Evolutionary conservation across 257 asterid genomes (phyloP).

Genomic region (Striga asiatica): DNA sequence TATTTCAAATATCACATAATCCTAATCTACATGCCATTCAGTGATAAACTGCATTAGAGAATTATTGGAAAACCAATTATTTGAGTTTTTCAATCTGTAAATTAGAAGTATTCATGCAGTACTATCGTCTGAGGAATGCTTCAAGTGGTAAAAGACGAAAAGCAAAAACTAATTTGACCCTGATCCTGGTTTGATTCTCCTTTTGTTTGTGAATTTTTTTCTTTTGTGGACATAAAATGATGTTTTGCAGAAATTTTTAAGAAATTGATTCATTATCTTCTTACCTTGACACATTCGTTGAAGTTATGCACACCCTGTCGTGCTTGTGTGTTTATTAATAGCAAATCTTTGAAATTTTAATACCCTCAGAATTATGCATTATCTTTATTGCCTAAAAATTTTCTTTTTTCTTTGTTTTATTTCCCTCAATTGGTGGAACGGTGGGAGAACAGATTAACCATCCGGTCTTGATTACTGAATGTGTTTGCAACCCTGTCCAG

Average conservation of each 20-base stretch:
- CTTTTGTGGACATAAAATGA: constrained; percentile 8
- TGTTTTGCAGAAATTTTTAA: neutral
- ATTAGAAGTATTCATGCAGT: neutral
- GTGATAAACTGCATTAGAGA: too few relatives aligned
- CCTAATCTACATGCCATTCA: too few relatives aligned
- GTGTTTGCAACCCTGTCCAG: constrained; percentile 90
- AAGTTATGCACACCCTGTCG: neutral
- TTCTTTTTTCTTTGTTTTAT: neutral
- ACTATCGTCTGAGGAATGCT: neutral
- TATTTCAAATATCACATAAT: too few relatives aligned
- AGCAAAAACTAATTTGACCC: neutral
- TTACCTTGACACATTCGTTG: too few relatives aligned
- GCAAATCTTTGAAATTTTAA: constrained; percentile 11
- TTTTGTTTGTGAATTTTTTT: neutral
- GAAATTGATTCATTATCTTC: neutral
- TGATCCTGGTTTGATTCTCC: neutral
- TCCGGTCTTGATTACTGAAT: constrained; percentile 92
- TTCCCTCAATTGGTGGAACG: neutral
- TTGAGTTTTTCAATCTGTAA: neutral
- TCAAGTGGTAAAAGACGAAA: neutral
- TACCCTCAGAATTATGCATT: constrained; percentile 8
- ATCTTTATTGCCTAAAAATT: constrained; percentile 15
- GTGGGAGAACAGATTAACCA: constrained; percentile 76
- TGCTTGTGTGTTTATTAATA: neutral
- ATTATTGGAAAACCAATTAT: too few relatives aligned